These are phyloP conservation scores for Dunaliella sp. DNA, from an alignment of 139 green algal species.

Conservation along the genomic window DNA sequence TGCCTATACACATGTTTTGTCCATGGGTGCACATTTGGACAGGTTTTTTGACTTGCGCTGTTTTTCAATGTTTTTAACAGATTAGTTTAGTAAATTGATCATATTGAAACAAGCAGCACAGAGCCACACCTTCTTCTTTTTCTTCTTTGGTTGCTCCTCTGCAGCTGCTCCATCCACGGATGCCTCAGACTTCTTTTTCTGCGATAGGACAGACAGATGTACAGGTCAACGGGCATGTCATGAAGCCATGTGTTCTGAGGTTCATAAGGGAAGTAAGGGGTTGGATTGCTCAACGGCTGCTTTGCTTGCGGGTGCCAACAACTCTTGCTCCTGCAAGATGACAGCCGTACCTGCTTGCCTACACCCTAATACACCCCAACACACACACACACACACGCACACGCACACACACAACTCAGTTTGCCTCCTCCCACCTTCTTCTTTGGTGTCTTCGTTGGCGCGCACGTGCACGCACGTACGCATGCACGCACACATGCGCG, in stretches of 20 bases:
- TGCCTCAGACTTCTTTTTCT: background rate
- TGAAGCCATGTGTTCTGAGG: background rate
- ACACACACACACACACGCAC: background rate
- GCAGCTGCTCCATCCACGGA: background rate
- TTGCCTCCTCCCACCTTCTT: background rate
- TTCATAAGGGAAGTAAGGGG: background rate
- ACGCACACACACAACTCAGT: background rate
- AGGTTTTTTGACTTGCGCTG: no score
- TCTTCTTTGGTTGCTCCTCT: constrained; percentile 23
- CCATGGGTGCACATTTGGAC: no score
- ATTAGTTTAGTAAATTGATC: no score
- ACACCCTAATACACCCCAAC: background rate
- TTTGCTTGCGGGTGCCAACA: background rate
- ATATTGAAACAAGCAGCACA: no score
- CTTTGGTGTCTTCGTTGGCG: background rate
- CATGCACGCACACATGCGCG: background rate
- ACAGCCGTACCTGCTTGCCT: background rate
- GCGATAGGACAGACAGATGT: no score
- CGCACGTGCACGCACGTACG: background rate
- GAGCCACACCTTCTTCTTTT: constrained; percentile 38
- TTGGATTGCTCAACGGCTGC: background rate
- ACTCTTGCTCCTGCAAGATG: background rate
- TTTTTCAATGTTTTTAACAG: no score
- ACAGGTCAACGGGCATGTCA: no score
- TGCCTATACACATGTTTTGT: no score